These are phyloP conservation scores for Drechslerella dactyloides DNA, from an alignment of 2,329 filamentous ascomycete genomes.

Conservation along the genomic window DNA sequence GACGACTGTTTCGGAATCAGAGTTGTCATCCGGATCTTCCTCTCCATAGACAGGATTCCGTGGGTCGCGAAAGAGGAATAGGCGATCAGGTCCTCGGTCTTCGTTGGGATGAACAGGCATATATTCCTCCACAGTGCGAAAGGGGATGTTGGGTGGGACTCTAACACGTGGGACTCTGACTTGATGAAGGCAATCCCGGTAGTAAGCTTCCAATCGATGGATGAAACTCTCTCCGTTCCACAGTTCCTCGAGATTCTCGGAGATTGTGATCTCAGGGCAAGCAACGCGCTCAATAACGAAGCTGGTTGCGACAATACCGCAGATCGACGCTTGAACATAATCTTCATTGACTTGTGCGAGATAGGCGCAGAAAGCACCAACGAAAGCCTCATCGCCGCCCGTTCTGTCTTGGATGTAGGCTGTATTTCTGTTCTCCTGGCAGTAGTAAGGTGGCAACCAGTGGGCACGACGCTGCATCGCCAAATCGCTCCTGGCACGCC, in stretches of 20 bases:
- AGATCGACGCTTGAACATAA: background rate
- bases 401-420: background rate
- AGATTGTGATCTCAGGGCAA: background rate
- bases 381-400: background rate
- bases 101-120: background rate
- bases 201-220: background rate
- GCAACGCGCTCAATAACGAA: background rate
- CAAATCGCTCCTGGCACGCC: background rate
- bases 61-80: background rate
- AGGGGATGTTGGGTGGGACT: background rate
- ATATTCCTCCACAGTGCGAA: background rate
- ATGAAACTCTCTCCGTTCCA: slow-evolving; percentile 4
- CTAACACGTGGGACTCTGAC: background rate
- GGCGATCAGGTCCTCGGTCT: background rate
- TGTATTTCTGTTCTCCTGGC: background rate
- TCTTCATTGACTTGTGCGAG: slow-evolving; percentile 1
- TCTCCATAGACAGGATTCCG: background rate
- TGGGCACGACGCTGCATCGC: background rate
- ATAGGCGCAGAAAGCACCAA: slow-evolving; percentile 2
- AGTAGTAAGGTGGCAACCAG: background rate
- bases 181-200: background rate
- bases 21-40: background rate
- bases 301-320: background rate
- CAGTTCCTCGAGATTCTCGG: background rate
- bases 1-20: background rate